Base-by-base conservation (phyloP, 345 rosid species). In the Capsella bursapastoris region DNA sequence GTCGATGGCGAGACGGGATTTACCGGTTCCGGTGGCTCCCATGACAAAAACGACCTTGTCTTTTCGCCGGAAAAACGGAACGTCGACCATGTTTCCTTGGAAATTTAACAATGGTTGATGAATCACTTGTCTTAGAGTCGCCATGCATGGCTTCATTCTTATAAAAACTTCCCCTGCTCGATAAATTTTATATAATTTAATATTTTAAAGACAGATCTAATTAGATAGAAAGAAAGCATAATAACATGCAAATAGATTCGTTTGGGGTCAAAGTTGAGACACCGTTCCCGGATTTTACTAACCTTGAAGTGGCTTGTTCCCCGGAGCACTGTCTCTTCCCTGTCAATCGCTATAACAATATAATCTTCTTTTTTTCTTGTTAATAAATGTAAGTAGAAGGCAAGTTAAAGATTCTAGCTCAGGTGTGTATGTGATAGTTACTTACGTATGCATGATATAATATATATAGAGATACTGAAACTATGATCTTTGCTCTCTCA, bases 21-120 rank as follows among this genome's bases (percentile, higher is more conserved):
- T 93, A 0, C 98, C 97, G 3, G 96, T 88, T 31, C 95, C 97
- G 2, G 98, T 93, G n/a, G 96, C 91, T 0, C 97, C 97, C 74
- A 93, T 83, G 8, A 93, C 89, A 70, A 89, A 88, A 9, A 88
- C 81, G 0, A 89, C 88, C 82, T 90, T 92, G n/a, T 88, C 89
- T 82, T 89, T 89, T 38, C 85, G 80, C 32, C 80, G 85, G 61
- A 85, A 87, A 67, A 83, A 87, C 0, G 81, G 78, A 9, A 82
- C 81, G 61, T 78, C 82, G 55, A 78, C 71, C 77, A 78, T 78
- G 34, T 71, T 78, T 40, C 68, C 79, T 32, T 81, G 84, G 75
- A 86, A 88, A 41, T 38, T 87, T 64, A 86, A 78, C 7, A 79
- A 74, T 22, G 87, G 85, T 68, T 80, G 88, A 37, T 79, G 87